Evolutionary conservation across 192 early-diverging fungal species (phyloP).

Genomic region (Umbelopsis ramanniana): DNA sequence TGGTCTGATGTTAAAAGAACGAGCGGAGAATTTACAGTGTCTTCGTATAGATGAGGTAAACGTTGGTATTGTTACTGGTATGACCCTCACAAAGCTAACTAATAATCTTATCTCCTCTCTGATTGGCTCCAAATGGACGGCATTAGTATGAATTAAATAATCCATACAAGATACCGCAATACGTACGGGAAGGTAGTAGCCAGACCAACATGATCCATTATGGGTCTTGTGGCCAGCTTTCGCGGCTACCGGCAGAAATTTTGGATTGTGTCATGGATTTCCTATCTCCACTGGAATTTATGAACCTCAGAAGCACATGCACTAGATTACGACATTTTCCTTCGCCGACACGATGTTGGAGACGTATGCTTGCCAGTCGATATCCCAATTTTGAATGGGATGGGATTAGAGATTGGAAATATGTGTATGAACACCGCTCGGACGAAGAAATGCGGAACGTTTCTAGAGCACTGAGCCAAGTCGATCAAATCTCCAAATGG

Average conservation of each 20-base stretch:
- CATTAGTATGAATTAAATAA: constrained; percentile 5
- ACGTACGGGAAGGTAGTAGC: neutral
- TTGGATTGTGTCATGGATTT: constrained; percentile 6
- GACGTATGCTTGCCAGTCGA: neutral
- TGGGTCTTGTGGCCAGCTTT: neutral
- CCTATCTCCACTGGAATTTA: neutral
- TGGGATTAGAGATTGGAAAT: neutral
- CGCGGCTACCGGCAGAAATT: neutral
- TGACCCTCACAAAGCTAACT: neutral
- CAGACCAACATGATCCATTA: neutral
- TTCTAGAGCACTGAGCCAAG: neutral
- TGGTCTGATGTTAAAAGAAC: constrained; percentile 1
- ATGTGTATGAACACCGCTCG: neutral
- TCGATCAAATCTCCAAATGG: constrained; percentile 20
- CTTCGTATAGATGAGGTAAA: constrained; percentile 14
- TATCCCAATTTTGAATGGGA: constrained; percentile 15
- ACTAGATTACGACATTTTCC: neutral
- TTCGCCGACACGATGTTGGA: neutral
- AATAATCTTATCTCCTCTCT: neutral
- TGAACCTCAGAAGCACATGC: neutral
- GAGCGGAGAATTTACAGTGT: constrained; percentile 6
- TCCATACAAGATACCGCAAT: neutral
- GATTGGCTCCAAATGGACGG: neutral
- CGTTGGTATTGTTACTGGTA: neutral
- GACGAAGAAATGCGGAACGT: constrained; percentile 19